phyloP scores from a whole-genome alignment of 352 stramenopile genomes.

The Phytopythium vexans region DNA sequence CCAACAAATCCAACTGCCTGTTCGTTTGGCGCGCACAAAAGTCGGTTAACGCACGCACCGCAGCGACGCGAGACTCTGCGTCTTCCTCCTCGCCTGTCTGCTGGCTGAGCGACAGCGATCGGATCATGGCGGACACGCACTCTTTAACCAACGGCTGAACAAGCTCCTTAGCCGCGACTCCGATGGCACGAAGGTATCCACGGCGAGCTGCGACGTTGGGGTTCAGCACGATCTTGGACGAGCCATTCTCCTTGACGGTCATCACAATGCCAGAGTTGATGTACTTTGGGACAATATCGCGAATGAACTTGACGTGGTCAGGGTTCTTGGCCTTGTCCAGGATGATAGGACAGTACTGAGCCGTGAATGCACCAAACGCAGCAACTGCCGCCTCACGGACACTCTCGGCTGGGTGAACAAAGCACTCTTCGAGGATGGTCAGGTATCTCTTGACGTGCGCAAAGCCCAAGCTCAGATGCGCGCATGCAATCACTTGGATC shows the following conservation, averaged over 20 bases:
- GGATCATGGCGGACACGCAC: constrained; percentile 35
- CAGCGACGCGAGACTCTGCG: constrained; percentile 95
- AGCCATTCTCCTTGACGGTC: constrained; percentile 10
- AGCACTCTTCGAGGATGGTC: constrained; percentile 83
- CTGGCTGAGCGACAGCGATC: constrained; percentile 36
- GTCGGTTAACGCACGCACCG: constrained; percentile 88
- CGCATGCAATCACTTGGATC: constrained; percentile 88
- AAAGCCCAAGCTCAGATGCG: constrained; percentile 50
- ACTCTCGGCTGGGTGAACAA: constrained; percentile 92
- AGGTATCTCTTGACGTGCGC: constrained; percentile 79
- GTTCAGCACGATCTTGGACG: constrained; percentile 34
- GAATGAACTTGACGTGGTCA: constrained; percentile 44
- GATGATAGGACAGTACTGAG: constrained; percentile 85
- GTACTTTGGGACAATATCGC: constrained; percentile 56
- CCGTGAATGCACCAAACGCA: constrained; percentile 83
- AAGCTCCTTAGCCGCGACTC: constrained; percentile 33
- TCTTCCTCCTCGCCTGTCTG: constrained; percentile 79
- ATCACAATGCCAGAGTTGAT: constrained; percentile 45
- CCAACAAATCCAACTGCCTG: constrained; percentile 39
- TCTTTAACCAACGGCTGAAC: constrained; percentile 24
- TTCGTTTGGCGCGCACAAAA: constrained; percentile 60
- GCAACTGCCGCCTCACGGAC: constrained; percentile 89
- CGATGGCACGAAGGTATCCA: constrained; percentile 66
- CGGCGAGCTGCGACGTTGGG: constrained; percentile 88
- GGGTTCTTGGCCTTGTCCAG: constrained; percentile 37